Base-by-base conservation (phyloP, 2,329 filamentous ascomycete species). In the Albophoma yamanashiensis region DNA sequence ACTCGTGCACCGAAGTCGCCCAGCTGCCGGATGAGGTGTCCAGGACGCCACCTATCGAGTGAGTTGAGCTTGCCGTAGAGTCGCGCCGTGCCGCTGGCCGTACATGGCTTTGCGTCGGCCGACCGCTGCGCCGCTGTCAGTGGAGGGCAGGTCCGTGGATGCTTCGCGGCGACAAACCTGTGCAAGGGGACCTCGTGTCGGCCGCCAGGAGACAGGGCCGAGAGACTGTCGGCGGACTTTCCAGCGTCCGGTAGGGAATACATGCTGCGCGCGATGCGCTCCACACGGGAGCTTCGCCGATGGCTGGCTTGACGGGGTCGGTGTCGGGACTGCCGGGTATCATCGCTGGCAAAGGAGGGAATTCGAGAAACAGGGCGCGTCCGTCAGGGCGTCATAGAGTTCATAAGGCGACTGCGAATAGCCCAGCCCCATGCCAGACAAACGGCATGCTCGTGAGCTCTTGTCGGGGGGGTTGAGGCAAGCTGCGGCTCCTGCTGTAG, bases 1-100 rank as follows among this genome's bases (percentile, higher is more conserved):
- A 84, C 74, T 96, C 92, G 42, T 79, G 73, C 17, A 84, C 73
- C 20, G 87, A 81, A 62, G 81, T 75, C 62, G 79, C 76, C 78
- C 82, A 79, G 73, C 73, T 80, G 67, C 69, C 78, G 2, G 82
- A 76, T n/a, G 84, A 82, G 11, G 84, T 86, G 70, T 96, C 91
- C 62, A 96, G 77, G 42, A 85, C 82, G n/a, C 91, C 91, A 62
- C 92, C 92, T 70, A 96, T 86, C 39, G 92, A 97, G 70, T 88
- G 86, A 66, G 93, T 85, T 27, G 93, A 97, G 78, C 92, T 96
- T 53, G 92, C 88, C 34, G 87, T 89, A 59, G 94, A 97, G 63
- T 86, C 89, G 73, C 92, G 83, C 70, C 92, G 81, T 56, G 83
- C 79, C 17, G 70, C 69, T 15, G 75, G 69, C 67, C 82, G 81